Conservation (phyloP, 371 early-diverging fungal genomes). For the Cokeromyces recurvatus region DNA sequence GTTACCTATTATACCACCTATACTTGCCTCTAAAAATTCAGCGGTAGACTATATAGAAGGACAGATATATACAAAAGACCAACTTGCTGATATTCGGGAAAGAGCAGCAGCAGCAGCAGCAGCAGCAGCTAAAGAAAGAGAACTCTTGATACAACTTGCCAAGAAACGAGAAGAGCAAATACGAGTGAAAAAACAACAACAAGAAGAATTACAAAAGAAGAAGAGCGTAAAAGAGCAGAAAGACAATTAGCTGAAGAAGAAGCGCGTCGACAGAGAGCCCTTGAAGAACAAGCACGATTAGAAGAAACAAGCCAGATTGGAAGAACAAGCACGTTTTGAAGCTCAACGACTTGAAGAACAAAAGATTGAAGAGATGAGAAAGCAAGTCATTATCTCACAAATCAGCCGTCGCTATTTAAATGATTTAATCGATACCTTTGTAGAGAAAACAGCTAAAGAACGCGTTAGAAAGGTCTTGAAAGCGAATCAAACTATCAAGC, state of each 20-base stretch:
- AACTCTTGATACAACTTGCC: no score
- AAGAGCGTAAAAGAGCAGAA: slow-evolving; percentile 2
- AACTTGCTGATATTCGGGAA: no score
- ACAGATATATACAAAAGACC: no score
- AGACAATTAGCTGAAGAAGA: slow-evolving; percentile 11
- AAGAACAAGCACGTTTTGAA: no score
- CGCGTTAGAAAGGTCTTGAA: not conserved
- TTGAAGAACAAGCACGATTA: not conserved
- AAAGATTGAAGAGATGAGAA: no score
- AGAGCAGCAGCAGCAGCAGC: no score
- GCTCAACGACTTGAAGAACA: not conserved
- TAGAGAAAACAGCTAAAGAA: not conserved
- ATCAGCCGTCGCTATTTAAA: not conserved
- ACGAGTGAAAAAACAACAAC: slow-evolving; percentile 1
- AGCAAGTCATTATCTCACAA: no score
- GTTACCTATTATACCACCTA: no score
- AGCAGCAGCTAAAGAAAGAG: no score
- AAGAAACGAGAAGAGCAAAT: slow-evolving; percentile 3
- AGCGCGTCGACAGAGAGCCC: not conserved
- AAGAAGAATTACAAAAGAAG: not conserved
- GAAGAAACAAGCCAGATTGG: slow-evolving; percentile 6
- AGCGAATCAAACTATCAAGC: not conserved
- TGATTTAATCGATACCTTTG: not conserved
- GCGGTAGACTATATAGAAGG: no score
- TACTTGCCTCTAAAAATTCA: no score